A percentile compares a stretch with the other conserved stretches of the same genome.
phyloP scores from a whole-genome alignment of 1,139 yeast species.

The Pichia sp. region DNA sequence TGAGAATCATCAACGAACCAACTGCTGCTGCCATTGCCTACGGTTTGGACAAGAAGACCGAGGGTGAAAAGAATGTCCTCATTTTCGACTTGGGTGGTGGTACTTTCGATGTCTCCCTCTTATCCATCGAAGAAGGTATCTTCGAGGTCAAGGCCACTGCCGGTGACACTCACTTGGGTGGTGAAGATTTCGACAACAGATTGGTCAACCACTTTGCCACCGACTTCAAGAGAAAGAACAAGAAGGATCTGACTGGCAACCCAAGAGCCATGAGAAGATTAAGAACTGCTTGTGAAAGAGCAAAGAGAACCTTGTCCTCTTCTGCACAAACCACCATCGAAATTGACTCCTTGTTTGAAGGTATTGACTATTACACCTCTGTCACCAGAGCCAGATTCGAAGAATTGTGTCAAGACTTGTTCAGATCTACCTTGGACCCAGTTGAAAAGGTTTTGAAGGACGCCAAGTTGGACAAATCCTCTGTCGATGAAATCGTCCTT shows the following conservation, averaged over 20 bases:
- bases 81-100: conserved; percentile 97
- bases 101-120: conserved; percentile 92
- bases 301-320: conserved; percentile 80
- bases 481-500: conserved; percentile 75
- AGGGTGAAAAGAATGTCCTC: conserved; percentile 75
- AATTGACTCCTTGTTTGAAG: conserved; percentile 71
- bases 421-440: conserved; percentile 79
- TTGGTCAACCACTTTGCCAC: conserved; percentile 84
- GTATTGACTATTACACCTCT: conserved; percentile 72
- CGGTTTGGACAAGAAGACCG: conserved; percentile 90
- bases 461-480: conserved; percentile 69
- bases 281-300: conserved; percentile 86
- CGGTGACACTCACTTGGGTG: conserved; percentile 99
- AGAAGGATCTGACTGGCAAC: conserved; percentile 80
- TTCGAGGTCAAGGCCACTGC: conserved; percentile 98
- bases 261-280: conserved; percentile 92
- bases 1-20: conserved; percentile 94
- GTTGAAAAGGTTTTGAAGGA: conserved; percentile 82
- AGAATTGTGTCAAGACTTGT: conserved; percentile 74
- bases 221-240: conserved; percentile 94
- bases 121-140: conserved; percentile 96
- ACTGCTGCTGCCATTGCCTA: conserved; percentile 97
- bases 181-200: conserved; percentile 97
- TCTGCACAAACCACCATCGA: conserved; percentile 80
- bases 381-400: conserved; percentile 87